Evolutionary conservation across 2,329 filamentous ascomycete species (phyloP).

Genomic region (Trichophaea hybrida): DNA sequence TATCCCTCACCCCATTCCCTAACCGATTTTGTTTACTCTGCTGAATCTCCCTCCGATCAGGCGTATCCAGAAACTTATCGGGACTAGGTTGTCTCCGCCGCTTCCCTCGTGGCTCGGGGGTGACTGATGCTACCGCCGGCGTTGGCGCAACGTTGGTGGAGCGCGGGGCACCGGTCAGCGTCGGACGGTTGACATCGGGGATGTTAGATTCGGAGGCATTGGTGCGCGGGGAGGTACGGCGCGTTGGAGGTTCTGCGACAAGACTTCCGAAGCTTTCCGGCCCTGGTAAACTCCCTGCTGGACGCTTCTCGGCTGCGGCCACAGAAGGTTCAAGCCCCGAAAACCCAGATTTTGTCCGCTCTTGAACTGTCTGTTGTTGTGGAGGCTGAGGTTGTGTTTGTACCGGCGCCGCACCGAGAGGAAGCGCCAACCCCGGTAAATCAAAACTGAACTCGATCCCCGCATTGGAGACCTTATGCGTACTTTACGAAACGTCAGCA

Average conservation of each 20-base stretch:
- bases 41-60: not conserved
- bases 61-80: slow-evolving; percentile 20
- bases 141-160: too few relatives aligned
- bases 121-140: slow-evolving; percentile 7
- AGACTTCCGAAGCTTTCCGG: not conserved
- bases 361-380: not conserved
- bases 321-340: not conserved
- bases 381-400: not conserved
- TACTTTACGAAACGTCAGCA: slow-evolving; percentile 3
- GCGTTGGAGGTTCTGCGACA: not conserved
- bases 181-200: not conserved
- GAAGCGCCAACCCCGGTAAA: not conserved
- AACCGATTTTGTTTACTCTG: not conserved
- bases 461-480: slow-evolving; percentile 12
- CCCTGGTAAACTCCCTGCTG: not conserved
- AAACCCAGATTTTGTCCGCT: not conserved
- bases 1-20: not conserved
- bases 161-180: too few relatives aligned
- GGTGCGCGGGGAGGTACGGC: slow-evolving; percentile 6
- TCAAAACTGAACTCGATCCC: slow-evolving; percentile 14
- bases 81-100: slow-evolving; percentile 23
- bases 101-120: slow-evolving; percentile 22
- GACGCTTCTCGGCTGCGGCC: too few relatives aligned
- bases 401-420: not conserved
- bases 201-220: not conserved